phyloP scores from a whole-genome alignment of 139 green algal genomes.

The Microglena sp. region DNA sequence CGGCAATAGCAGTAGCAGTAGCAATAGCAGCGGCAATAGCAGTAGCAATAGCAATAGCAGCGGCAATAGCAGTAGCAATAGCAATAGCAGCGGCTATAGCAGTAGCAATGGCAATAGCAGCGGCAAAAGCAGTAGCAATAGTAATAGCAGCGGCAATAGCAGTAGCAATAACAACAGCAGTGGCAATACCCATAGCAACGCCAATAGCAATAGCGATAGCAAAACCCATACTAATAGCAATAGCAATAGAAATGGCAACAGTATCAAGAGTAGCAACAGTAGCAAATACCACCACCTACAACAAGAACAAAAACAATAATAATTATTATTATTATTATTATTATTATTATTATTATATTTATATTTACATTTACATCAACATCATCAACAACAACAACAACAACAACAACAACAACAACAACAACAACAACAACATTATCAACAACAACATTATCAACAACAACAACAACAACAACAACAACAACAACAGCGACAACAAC shows the following conservation, averaged over 20 bases:
- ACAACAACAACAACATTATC: too few species aligned
- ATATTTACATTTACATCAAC: too few species aligned
- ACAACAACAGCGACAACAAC: background rate
- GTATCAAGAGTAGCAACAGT: too few species aligned
- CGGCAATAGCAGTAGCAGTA: constrained; percentile 5
- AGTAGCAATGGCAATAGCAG: background rate
- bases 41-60: background rate
- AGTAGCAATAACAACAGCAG: background rate
- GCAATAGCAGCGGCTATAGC: background rate
- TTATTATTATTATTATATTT: too few species aligned
- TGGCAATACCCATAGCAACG: background rate
- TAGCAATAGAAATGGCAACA: too few species aligned
- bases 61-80: background rate
- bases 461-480: background rate
- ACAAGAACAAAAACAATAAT: too few species aligned
- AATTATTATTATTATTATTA: too few species aligned
- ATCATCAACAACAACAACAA: too few species aligned
- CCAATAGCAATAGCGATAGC: background rate
- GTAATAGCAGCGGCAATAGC: background rate
- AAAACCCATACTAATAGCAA: background rate
- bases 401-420: too few species aligned
- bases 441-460: too few species aligned
- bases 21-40: background rate
- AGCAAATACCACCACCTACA: too few species aligned
- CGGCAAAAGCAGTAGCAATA: background rate